Evolutionary conservation across 2,329 filamentous ascomycete species (phyloP), one percentile per base, ranked within the genome.

Genomic region (Cytospora piceicola): DNA sequence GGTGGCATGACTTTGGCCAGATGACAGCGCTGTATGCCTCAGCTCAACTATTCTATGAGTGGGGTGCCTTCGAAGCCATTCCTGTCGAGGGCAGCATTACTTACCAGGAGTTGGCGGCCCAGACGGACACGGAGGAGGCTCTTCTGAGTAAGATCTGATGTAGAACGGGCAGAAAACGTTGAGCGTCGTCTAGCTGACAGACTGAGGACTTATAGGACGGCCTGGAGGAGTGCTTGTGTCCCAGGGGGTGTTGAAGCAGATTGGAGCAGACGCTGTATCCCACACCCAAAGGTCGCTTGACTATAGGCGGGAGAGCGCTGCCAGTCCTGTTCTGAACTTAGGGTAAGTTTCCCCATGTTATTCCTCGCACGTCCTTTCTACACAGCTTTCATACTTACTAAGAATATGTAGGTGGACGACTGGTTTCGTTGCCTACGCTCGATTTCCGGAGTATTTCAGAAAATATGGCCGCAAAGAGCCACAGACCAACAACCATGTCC

Each of bases 401-500:
- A 12, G 27, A 65, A 20, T 1, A 8, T 70, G 32, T 51, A 67
- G 61, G 34, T 72, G 62, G 69, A 69, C 69, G 20, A 70, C 72
- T 36, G 64, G 72, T 34, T 57, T 71, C 56, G 65, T 66, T 27
- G 63, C 67, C 2, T 71, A 56, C 53, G 57, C 61, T 24, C 52
- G 54, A 15, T 56, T 69, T 20, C 69, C 70, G 0, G 52, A 63
- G 11, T 75, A 72, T 68, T 76, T 75, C 54, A 69, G 70, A 32
- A 66, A 67, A 27, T 74, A 75, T 63, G 60, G 60, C 3, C 60
- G 60, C 60, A 62, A 36, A 29, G 74, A 73, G 52, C 74, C 74
- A 2, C 34, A 63, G 32, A 69, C 70, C 2, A 70, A 70, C 22
- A 69, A 46, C 24, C 69, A 73, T 54, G 69, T 75, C 17, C 74